Conservation (phyloP, 2,329 filamentous ascomycete genomes). For the Calonectria crousiana region DNA sequence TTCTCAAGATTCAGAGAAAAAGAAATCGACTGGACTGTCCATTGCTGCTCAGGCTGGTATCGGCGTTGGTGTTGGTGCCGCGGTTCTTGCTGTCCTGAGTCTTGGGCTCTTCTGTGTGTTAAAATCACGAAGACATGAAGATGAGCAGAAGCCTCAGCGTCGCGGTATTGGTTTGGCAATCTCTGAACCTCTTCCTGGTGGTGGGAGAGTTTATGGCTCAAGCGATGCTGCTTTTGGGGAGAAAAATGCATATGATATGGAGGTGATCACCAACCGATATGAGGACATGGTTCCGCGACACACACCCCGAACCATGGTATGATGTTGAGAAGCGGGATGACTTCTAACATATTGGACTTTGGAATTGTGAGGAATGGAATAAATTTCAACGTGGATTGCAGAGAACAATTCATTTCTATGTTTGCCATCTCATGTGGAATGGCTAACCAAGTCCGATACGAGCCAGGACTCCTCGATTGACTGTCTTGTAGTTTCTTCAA, state of each 20-base stretch:
- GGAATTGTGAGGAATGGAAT: slow-evolving; percentile 18
- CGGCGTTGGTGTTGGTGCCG: slow-evolving; percentile 59
- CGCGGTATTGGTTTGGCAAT: slow-evolving; percentile 55
- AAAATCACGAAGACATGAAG: slow-evolving; percentile 46
- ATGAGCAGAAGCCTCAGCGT: slow-evolving; percentile 43
- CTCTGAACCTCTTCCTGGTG: slow-evolving; percentile 63
- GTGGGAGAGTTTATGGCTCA: slow-evolving; percentile 54
- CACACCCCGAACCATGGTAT: slow-evolving; percentile 60
- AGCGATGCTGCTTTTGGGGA: slow-evolving; percentile 51
- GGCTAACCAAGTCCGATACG: slow-evolving; percentile 16
- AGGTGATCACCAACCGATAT: slow-evolving; percentile 65
- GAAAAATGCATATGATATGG: slow-evolving; percentile 59
- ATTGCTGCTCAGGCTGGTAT: slow-evolving; percentile 62
- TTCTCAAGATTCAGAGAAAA: slow-evolving; percentile 20
- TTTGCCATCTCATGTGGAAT: slow-evolving; percentile 13
- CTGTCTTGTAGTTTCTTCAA: background rate
- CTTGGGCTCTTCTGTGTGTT: slow-evolving; percentile 53
- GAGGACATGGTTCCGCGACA: slow-evolving; percentile 69
- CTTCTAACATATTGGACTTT: slow-evolving; percentile 3
- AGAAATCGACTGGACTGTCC: slow-evolving; percentile 37
- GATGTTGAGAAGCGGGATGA: slow-evolving; percentile 15
- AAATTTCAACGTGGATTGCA: slow-evolving; percentile 8
- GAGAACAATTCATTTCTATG: slow-evolving; percentile 11
- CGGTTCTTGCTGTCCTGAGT: slow-evolving; percentile 54
- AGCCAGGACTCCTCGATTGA: background rate